Evolutionary conservation across 1,139 yeast genomes (phyloP).

Genomic region (Meyerozyma elateridarum): DNA sequence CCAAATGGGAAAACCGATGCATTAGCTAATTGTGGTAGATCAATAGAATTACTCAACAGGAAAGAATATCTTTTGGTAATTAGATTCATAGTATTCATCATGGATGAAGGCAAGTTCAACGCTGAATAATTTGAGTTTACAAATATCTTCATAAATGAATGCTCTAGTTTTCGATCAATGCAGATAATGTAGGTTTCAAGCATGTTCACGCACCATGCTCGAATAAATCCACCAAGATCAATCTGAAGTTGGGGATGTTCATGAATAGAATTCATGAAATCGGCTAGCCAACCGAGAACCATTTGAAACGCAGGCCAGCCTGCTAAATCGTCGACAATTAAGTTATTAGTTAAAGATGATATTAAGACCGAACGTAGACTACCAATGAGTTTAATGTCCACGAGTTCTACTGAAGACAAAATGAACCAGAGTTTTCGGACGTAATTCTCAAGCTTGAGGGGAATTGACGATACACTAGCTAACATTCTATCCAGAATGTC

Average conservation of each 20-base stretch:
- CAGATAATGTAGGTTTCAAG: slow-evolving; percentile 10
- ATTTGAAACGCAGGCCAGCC: slow-evolving; percentile 27
- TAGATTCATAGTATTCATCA: background rate
- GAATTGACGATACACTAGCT: slow-evolving; percentile 18
- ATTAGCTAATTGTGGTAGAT: slow-evolving; percentile 13
- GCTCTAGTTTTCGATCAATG: slow-evolving; percentile 5
- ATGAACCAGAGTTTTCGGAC: slow-evolving; percentile 35
- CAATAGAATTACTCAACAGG: too few species aligned
- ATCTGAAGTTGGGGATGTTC: slow-evolving; percentile 4
- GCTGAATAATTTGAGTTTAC: background rate
- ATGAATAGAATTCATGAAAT: slow-evolving; percentile 10
- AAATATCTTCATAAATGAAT: slow-evolving; percentile 9
- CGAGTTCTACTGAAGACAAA: slow-evolving; percentile 13
- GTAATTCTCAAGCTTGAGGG: slow-evolving; percentile 28
- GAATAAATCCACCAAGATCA: background rate
- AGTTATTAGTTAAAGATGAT: slow-evolving; percentile 26
- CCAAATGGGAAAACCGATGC: slow-evolving; percentile 15
- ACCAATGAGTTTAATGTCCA: slow-evolving; percentile 13
- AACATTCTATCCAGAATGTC: slow-evolving; percentile 31
- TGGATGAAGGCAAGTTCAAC: background rate
- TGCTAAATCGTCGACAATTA: slow-evolving; percentile 22
- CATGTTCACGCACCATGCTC: slow-evolving; percentile 8
- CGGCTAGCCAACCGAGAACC: slow-evolving; percentile 29
- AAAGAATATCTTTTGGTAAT: background rate
- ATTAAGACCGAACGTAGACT: slow-evolving; percentile 28